Conservation (phyloP, 495 filamentous ascomycete genomes). For the Talaromyces liani region DNA sequence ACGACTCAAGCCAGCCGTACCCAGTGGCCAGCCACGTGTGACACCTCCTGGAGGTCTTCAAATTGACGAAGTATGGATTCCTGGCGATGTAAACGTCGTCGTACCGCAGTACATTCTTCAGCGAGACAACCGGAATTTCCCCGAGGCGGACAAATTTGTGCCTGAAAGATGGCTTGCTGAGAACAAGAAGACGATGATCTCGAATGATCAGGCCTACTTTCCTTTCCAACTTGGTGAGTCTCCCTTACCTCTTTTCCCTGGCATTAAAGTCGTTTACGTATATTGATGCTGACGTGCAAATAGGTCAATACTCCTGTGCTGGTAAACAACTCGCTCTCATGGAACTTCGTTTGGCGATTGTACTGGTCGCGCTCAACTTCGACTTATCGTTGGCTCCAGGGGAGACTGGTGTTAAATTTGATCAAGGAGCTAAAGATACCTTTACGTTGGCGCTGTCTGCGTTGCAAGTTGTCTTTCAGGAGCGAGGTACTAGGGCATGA, state of each 20-base stretch:
- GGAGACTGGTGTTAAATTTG: background rate
- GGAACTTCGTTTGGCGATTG: slow-evolving; percentile 33
- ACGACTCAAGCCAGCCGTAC: slow-evolving; percentile 39
- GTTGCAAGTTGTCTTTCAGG: background rate
- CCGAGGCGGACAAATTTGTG: slow-evolving; percentile 34
- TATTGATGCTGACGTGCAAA: background rate
- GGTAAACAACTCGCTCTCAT: slow-evolving; percentile 45
- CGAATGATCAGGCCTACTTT: slow-evolving; percentile 37
- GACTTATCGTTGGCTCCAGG: background rate
- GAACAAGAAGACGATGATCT: slow-evolving; percentile 31
- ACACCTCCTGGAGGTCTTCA: slow-evolving; percentile 20
- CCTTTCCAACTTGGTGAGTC: slow-evolving; percentile 42
- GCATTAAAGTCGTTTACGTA: too few species aligned
- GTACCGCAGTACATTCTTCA: slow-evolving; percentile 27
- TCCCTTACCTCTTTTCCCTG: background rate
- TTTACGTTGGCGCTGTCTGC: background rate
- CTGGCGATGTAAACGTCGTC: slow-evolving; percentile 18
- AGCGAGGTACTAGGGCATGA: background rate
- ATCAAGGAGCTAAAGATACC: background rate
- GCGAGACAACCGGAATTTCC: slow-evolving; percentile 28
- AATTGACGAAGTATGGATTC: slow-evolving; percentile 20
- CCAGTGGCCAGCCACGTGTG: slow-evolving; percentile 28
- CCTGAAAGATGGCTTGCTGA: slow-evolving; percentile 45
- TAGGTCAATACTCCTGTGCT: slow-evolving; percentile 38
- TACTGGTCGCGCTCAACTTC: background rate